Evolutionary conservation across 139 green algal genomes (phyloP).

Genomic region (Mesotaenium endlicherianum): DNA sequence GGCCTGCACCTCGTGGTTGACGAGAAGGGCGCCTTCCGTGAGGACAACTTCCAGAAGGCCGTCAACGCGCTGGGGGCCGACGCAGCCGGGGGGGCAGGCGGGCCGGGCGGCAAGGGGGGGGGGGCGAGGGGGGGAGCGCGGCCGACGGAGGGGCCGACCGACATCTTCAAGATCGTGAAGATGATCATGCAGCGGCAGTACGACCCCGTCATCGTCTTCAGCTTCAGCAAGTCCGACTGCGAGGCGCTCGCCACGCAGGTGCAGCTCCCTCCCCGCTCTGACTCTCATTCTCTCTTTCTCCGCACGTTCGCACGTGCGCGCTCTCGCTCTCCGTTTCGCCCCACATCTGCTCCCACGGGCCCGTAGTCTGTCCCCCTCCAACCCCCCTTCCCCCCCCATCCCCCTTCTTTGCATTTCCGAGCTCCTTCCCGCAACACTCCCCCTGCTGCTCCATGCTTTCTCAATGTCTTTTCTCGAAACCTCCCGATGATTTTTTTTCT

Average conservation of each 20-base stretch:
- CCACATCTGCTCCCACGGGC: too few relatives aligned
- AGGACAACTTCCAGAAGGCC: conserved; percentile 69
- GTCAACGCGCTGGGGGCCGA: conserved; percentile 54
- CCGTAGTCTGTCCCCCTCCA: too few relatives aligned
- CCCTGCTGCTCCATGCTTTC: too few relatives aligned
- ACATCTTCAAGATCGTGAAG: conserved; percentile 88
- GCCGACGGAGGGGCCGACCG: too few relatives aligned
- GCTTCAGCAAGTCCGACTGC: conserved; percentile 73
- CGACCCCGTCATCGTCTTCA: conserved; percentile 86
- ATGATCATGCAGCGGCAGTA: conserved; percentile 85
- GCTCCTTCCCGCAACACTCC: too few relatives aligned
- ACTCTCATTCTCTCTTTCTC: background rate
- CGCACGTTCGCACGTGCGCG: too few relatives aligned
- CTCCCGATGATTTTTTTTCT: too few relatives aligned
- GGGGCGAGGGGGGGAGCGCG: background rate
- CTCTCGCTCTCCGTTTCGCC: too few relatives aligned
- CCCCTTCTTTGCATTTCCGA: too few relatives aligned
- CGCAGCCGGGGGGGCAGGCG: background rate
- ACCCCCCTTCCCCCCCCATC: too few relatives aligned
- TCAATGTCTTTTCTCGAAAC: too few relatives aligned
- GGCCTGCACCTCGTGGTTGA: conserved; percentile 73
- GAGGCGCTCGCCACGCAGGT: conserved; percentile 62
- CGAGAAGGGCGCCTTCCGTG: conserved; percentile 60
- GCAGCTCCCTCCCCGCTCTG: background rate
- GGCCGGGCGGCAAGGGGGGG: background rate